Base-by-base conservation (phyloP, 176 grass and related monocot genomes). In the Zea luxurians region DNA sequence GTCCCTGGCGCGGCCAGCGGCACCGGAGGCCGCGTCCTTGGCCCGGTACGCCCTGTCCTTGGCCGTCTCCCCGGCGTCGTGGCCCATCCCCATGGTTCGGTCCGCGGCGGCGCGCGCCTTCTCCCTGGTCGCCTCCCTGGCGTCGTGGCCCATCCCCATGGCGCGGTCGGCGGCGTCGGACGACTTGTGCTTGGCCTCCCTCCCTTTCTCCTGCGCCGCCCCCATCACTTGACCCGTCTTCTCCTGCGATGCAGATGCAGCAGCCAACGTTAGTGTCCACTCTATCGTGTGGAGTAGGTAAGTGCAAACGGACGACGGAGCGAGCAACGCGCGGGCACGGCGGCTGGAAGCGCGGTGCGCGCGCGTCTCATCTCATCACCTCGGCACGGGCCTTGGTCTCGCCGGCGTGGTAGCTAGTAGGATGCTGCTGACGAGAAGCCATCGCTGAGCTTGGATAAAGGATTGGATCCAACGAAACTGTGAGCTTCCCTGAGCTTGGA, bases 301-400 rank as follows among this genome's bases (percentile, higher is more conserved):
- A 49, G 13, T 5, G 2, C 3, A 17, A 37, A 27, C 0, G 21
- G 27, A 70, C 12, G 6, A 1, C 16, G 47, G 48, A 7, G 18
- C 10, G 46, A 9, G 54, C 54, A 58, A 4, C 54, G 27, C 27
- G 27, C 27, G 27, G 27, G 53, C 53, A 53, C 17, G 54, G 13
- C 13, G 48, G 48, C 48, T 50, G 48, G 48, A 15, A 12, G 48
- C 4, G 13, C 48, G 15, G 50, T 50, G 49, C 4, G 1, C 1
- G 27, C 27, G 27, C 27, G 27, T 27, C 27, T 27, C 13, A 5
- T 5, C 50, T 13, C 4, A 1, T 54, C 52, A 89, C 90, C 88
- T 93, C 81, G 66, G 84, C 69, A 2, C 66, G 84, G 71, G 74
- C 91, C 85, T 87, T 91, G 91, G 84, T 82, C 82, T 93, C 91